Base-by-base conservation (phyloP, 805 yeast species). In the Zygoascus bituminiphila region DNA sequence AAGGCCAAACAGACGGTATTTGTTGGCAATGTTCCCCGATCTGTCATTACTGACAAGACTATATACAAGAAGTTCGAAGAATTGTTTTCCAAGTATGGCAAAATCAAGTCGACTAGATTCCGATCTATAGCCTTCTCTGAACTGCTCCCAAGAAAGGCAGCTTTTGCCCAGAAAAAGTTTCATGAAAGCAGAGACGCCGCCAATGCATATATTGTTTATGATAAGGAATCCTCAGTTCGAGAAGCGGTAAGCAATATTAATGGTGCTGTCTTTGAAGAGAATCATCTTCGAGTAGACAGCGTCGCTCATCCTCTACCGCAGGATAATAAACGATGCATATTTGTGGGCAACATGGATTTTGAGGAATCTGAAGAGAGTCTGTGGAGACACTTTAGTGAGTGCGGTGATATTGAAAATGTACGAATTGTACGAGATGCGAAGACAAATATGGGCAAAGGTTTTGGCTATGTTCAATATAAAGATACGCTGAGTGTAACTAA, bases 401-500 rank as follows among this genome's bases (percentile, higher is more conserved):
- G 81, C 54, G 87, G 86, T 23, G 81, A 77, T 23, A 84, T 93
- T 47, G 95, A 88, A 63, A 82, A 84, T 53, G 96, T 93, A 26
- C 78, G 99, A 65, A 76, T 93, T 42, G 77, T 93, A 29, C 79
- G 99, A 62, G 99, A 93, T 63, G 69, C 95, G 15, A 87, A 87
- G 69, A 91, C 97, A 20, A 91, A 93, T 59, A 73, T 91, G 51
- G 99, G 98, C 54, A 93, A 93, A 69, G 99, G 99, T 5, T 89
- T 93, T 69, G 98, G 96, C 5, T 86, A 89, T 63, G 88, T 93
- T 31, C 98, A 91, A 66, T 93, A 89, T 70, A 76, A 73, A 52
- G 71, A 67, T 58, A 66, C 78, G 47, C 67, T 82, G 48, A 72
- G 81, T 38, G 96, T 93, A 8, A 80, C 81, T 53, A 84, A 86